phyloP scores from a whole-genome alignment of 2,329 filamentous ascomycete species.

The Epichloe glyceriae region DNA sequence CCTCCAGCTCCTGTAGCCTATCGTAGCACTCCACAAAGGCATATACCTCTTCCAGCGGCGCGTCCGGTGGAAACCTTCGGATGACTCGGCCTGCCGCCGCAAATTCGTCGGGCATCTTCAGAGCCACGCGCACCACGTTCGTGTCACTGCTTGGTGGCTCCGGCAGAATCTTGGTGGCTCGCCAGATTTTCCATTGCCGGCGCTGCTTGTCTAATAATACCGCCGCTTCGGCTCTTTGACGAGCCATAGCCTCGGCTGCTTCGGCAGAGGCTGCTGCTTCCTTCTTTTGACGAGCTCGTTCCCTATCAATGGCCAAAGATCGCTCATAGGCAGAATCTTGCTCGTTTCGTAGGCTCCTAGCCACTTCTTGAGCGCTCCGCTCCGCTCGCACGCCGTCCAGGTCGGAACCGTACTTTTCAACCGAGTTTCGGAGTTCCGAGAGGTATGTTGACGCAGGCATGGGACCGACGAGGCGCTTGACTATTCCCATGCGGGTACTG shows the following conservation, averaged over 20 bases:
- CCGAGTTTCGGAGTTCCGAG: constrained; percentile 58
- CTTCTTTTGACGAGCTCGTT: constrained; percentile 61
- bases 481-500: constrained; percentile 78
- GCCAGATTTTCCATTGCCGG: constrained; percentile 70
- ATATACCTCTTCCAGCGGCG: constrained; percentile 77
- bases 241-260: constrained; percentile 50
- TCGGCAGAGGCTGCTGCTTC: constrained; percentile 64
- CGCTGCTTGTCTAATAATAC: constrained; percentile 29
- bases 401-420: constrained; percentile 63
- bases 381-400: constrained; percentile 63
- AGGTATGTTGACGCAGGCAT: constrained; percentile 59
- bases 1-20: constrained; percentile 44
- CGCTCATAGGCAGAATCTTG: constrained; percentile 92
- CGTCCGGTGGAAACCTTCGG: constrained; percentile 56
- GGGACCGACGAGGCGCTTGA: constrained; percentile 65
- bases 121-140: constrained; percentile 57
- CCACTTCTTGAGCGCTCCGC: constrained; percentile 65
- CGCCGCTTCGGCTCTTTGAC: constrained; percentile 49
- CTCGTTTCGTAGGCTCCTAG: constrained; percentile 69
- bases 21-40: constrained; percentile 92
- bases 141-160: constrained; percentile 54
- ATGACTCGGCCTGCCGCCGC: constrained; percentile 59
- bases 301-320: constrained; percentile 75
- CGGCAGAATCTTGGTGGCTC: constrained; percentile 49
- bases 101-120: constrained; percentile 46